Base-by-base conservation (phyloP, 1,284 basidiomycete genomes). In the Malassezia nana region DNA sequence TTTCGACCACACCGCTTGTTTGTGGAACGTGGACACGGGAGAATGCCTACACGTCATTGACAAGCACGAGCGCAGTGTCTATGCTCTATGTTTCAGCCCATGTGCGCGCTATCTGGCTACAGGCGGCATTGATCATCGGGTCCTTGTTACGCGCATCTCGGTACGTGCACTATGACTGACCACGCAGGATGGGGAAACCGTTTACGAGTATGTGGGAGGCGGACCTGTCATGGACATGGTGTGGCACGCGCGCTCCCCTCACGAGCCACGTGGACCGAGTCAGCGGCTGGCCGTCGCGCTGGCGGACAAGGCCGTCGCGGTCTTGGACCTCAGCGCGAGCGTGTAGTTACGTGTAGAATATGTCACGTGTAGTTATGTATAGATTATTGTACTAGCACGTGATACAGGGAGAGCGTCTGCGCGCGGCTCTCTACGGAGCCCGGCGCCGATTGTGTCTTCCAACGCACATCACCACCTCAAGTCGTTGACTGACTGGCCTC, bases 11-110 rank as follows among this genome's bases (percentile, higher is more conserved):
- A 74, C 70, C 1, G 67, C 66, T 6, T 56, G 72, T 13, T 51
- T 74, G 0, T 74, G 72, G 72, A 71, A 74, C 31, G 69, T 58
- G 31, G 69, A 72, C 43, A 64, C 54, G 15, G 72, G 72, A 26
- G 63, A 61, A 12, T 74, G 72, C 43, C 16, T 72, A 8, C 63
- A 65, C 1, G 61, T 69, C 1, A 62, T 74, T 22, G 60, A 63
- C 25, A 60, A 54, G 15, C 72, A 74, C 58, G 62, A 62, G 25
- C 67, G 71, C 56, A 64, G 59, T 22, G 70, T 74, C 31, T 68
- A 68, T 59, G 62, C 66, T 2, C 31, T 72, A 29, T 60, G 64
- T 16, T 74, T 69, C 51, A 66, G 63, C 29, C 69, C 72, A 0
- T 66, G 64, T 47, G 69, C 62, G 6, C 59, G 64, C 13, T 72